phyloP scores from a whole-genome alignment of 2,329 filamentous ascomycete genomes.

The Phaeosphaeriaceae sp. region DNA sequence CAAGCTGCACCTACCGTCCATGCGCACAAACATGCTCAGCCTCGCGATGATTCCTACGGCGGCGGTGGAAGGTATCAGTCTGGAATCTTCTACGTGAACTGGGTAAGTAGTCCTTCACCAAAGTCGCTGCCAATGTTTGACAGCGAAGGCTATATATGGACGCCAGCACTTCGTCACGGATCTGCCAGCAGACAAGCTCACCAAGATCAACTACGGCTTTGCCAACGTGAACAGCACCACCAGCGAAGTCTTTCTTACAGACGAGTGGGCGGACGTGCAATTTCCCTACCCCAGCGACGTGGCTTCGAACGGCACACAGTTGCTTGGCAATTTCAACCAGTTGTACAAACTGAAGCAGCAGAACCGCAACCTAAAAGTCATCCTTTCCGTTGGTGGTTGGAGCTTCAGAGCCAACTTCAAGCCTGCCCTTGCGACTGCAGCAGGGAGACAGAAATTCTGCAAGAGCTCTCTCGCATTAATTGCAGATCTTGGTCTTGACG shows the following conservation, averaged over 20 bases:
- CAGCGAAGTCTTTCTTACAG: conserved; percentile 66
- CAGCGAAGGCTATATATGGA: conserved; percentile 75
- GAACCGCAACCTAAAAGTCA: conserved; percentile 76
- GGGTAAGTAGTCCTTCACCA: conserved; percentile 45
- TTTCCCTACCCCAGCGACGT: conserved; percentile 73
- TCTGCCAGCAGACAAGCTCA: conserved; percentile 79
- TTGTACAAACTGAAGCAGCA: conserved; percentile 77
- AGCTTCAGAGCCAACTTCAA: conserved; percentile 80
- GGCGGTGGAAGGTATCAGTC: conserved; percentile 61
- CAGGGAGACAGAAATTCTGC: conserved; percentile 70
- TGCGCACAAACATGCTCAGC: conserved; percentile 9
- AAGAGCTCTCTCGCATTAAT: conserved; percentile 76
- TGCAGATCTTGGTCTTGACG: conserved; percentile 76
- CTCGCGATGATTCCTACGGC: neutral
- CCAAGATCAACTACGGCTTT: conserved; percentile 89
- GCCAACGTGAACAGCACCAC: conserved; percentile 81
- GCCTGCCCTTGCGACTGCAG: conserved; percentile 67
- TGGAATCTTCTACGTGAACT: conserved; percentile 76
- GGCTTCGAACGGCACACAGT: conserved; percentile 70
- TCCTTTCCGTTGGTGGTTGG: conserved; percentile 85
- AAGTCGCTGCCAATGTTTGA: neutral
- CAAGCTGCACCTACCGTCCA: conserved; percentile 17
- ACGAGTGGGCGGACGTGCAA: conserved; percentile 51
- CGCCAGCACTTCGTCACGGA: conserved; percentile 84
- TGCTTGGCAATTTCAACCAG: conserved; percentile 80